Evolutionary conservation across 768 basidiomycete species (phyloP), one percentile per base, ranked within the genome.

Genomic region (Tulasnella calospora): DNA sequence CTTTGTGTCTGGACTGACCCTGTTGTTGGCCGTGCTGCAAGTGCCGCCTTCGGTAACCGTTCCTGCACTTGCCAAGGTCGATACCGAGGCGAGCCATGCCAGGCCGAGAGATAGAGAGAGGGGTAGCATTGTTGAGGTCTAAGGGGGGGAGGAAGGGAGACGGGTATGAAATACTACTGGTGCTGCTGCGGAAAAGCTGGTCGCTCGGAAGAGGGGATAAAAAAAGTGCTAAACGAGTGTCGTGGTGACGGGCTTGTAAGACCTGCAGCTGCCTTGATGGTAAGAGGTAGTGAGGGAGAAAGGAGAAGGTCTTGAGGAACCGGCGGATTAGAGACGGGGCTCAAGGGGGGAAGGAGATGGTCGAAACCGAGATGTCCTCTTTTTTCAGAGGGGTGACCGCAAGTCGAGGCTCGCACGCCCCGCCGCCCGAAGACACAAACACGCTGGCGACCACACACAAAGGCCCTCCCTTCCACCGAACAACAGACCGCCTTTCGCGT

Each of bases 1-100:
- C 83, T 89, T 93, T n/a, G 94, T 94, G 79, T 91, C 91, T 21
- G 86, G 83, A 82, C 93, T 90, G 33, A 95, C 89, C 76, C 91
- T 89, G 82, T 90, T 93, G 84, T 92, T 86, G 51, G 83, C 83
- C 38, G 86, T 84, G 47, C 86, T 86, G 84, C 91, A 93, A 72
- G 85, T 80, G 17, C 86, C 84, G 78, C 87, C 88, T 67, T 85
- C 84, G 73, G 84, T 83, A 55, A 84, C 83, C 74, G 84, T 86
- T 75, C 91, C 89, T 38, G 90, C 90, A 17, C 71, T 71, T 12
- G 72, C 78, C 41, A 71, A 30, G 19, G 55, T 71, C 44, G 74
- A 38, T 33, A 38, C 27, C 4, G 44, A 55, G 44, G 70, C 41
- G 79, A 76, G 71, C 69, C 40, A 46, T 40, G 38, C 71, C 21